Evolutionary conservation across 2,329 filamentous ascomycete genomes (phyloP).

Genomic region (Exophiala alcalophila): DNA sequence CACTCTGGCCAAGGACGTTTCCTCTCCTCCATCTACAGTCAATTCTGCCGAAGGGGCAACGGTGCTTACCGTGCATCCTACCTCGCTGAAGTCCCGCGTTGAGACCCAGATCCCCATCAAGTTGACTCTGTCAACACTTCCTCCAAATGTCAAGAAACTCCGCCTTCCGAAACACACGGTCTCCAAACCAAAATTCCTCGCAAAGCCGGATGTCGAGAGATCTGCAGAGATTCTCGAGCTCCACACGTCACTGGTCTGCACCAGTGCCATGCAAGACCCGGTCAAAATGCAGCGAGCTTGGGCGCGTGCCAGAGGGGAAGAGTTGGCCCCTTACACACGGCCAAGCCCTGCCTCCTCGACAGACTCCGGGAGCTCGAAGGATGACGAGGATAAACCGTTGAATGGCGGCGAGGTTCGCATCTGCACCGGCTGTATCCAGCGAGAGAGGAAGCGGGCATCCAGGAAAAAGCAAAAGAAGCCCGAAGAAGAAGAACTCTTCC

Average conservation of each 20-base stretch:
- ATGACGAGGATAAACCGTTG: constrained; percentile 68
- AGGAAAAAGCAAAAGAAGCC: constrained; percentile 91
- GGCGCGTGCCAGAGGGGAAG: constrained; percentile 50
- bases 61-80: constrained; percentile 61
- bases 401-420: constrained; percentile 94
- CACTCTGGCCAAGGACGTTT: constrained; percentile 29
- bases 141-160: constrained; percentile 71
- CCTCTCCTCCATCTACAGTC: constrained; percentile 30
- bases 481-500: constrained; percentile 87
- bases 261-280: constrained; percentile 79
- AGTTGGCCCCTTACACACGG: constrained; percentile 37
- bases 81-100: constrained; percentile 79
- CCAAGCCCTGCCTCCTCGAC: constrained; percentile 38
- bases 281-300: constrained; percentile 66
- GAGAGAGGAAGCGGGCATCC: constrained; percentile 85
- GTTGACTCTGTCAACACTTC: constrained; percentile 72
- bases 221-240: constrained; percentile 74
- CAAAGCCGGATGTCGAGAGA: constrained; percentile 65
- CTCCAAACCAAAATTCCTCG: constrained; percentile 86
- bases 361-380: constrained; percentile 51
- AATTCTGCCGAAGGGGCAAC: constrained; percentile 34
- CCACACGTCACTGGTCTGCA: constrained; percentile 80
- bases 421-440: constrained; percentile 83
- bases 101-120: constrained; percentile 94
- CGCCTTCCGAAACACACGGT: constrained; percentile 88